Evolutionary conservation across 352 stramenopile genomes (phyloP).

Genomic region (Aphanomyces astaci): DNA sequence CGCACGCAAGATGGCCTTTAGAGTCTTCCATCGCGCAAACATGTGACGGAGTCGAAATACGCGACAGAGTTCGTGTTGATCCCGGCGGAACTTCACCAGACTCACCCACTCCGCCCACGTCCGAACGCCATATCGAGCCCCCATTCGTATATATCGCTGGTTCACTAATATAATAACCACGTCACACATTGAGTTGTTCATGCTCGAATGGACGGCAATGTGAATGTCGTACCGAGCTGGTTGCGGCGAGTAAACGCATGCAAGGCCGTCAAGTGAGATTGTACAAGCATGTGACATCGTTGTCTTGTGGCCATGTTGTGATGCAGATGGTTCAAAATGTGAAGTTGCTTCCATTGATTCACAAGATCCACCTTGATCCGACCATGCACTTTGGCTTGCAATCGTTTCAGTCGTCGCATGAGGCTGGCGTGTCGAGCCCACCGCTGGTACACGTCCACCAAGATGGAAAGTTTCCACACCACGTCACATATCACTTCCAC

Average conservation of each 20-base stretch:
- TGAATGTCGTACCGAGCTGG: not conserved
- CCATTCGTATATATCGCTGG: not conserved
- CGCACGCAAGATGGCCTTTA: not conserved
- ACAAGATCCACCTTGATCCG: not conserved
- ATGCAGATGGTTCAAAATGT: not conserved
- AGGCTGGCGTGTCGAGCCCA: not conserved
- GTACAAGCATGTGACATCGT: no score
- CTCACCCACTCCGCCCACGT: not conserved
- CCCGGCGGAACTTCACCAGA: not conserved
- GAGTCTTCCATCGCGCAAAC: not conserved
- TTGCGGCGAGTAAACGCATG: not conserved
- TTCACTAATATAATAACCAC: no score
- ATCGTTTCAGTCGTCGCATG: not conserved
- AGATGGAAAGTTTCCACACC: not conserved
- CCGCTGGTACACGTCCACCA: not conserved
- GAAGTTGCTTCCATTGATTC: not conserved
- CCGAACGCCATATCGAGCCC: not conserved
- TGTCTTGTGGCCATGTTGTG: not conserved
- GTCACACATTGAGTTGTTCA: not conserved
- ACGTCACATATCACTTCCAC: not conserved
- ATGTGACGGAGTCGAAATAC: slow-evolving; percentile 3
- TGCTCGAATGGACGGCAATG: not conserved
- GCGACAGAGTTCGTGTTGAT: not conserved
- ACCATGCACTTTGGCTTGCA: not conserved
- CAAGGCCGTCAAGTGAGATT: not conserved